Evolutionary conservation across 306 rosid genomes (phyloP), one percentile per base, ranked within the genome.

Genomic region (Astragalus glycyphyllos): DNA sequence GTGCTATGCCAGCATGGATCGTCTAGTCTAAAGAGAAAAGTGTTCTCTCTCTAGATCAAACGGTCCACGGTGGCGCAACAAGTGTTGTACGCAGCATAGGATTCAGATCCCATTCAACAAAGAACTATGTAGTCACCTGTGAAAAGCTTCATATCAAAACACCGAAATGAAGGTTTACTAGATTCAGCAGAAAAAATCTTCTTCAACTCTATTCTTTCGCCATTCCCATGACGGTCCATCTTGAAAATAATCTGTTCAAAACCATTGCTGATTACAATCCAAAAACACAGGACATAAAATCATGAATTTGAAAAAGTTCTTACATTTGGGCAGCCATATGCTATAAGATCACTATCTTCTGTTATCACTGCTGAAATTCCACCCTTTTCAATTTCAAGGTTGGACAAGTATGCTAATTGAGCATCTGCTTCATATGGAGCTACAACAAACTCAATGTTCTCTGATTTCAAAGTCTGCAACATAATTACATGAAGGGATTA

Each of bases 351-450:
- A 65, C 86, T 82, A 78, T 78, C 86, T 79, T 82, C 83, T 9
- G 98, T 93, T 51, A 93, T 90, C 71, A 93, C 92, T 3, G 97
- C 93, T 0, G 64, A 73, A 78, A 93, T 47, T 54, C 97, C 98
- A 16, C 92, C 92, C 23, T 86, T 88, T 67, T 81, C 84, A 48
- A 73, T 53, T 61, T 84, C 82, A 40, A 93, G 89, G 45, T 64
- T 79, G 45, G 94, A 84, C 80, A 93, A 6, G 79, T 87, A 87
- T 49, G 97, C 98, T 65, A 93, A 72, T 83, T 93, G 97, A 57
- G 98, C 97, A 90, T 93, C 98, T 37, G 96, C 98, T 74, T 90
- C 98, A 56, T 93, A 93, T 65, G 98, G 98, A 71, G 98, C 94
- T 72, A 93, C 98, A 57, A 93, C 96, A 58, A 88, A 93, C 78